phyloP scores from a whole-genome alignment of 768 basidiomycete genomes.

The Pisolithus sp. region DNA sequence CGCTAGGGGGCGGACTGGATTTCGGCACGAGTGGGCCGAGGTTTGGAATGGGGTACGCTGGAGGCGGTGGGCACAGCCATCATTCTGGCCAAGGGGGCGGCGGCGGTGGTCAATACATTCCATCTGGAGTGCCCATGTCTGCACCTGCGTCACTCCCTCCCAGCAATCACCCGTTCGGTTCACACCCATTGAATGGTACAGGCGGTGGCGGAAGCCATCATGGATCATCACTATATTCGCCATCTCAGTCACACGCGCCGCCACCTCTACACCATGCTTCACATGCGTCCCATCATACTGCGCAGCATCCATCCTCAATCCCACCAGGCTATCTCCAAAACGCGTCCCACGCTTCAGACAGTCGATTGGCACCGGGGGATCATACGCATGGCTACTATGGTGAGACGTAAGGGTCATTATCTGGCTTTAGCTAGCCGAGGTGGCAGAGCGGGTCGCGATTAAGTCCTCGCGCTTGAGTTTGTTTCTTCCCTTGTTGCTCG shows the following conservation, averaged over 20 bases:
- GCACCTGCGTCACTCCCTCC: conserved; percentile 44
- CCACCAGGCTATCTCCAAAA: conserved; percentile 25
- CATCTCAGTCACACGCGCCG: conserved; percentile 15
- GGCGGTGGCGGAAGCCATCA: conserved; percentile 8
- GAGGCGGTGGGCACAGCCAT: conserved; percentile 31
- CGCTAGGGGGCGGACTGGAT: conserved; percentile 13
- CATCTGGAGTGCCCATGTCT: conserved; percentile 42
- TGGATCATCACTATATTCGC: conserved; percentile 18
- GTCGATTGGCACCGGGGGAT: conserved; percentile 22
- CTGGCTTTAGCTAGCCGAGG: background rate
- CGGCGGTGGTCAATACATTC: conserved; percentile 24
- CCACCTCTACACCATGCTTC: background rate
- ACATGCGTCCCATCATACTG: background rate
- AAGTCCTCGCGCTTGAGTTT: background rate
- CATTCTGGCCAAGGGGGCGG: conserved; percentile 33
- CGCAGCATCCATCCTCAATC: conserved; percentile 18
- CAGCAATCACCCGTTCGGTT: conserved; percentile 23
- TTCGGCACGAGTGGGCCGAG: conserved; percentile 23
- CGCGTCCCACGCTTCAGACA: conserved; percentile 25
- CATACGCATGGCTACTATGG: conserved; percentile 26
- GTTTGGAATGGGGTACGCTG: conserved; percentile 33
- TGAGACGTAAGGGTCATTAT: conserved; percentile 15
- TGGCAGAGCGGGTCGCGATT: background rate
- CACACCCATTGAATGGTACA: conserved; percentile 19
- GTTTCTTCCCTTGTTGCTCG: too few species aligned